Percentiles rank a stretch among this genome's conserved stretches.
These are phyloP conservation scores for Penstemon davidsonii DNA, from an alignment of 257 asterid genomes.

Conservation along the genomic window DNA sequence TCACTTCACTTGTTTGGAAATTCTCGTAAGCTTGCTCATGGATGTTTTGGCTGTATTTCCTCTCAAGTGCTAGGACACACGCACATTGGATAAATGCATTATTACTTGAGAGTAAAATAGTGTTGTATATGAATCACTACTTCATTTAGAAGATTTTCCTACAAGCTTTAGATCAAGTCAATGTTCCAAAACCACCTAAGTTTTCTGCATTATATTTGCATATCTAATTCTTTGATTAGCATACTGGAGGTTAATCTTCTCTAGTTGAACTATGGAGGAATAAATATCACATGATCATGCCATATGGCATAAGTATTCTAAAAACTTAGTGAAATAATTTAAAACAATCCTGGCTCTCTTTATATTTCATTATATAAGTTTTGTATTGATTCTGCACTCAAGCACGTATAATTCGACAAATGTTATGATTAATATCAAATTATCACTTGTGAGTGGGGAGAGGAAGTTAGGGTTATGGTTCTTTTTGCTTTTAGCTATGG, in stretches of 20 bases:
- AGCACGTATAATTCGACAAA: background rate
- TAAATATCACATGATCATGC: background rate
- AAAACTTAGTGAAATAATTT: background rate
- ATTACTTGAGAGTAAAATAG: background rate
- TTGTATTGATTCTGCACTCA: background rate
- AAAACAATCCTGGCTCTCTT: background rate
- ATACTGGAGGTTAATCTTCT: background rate
- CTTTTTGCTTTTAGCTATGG: too few species aligned
- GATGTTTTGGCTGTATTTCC: background rate
- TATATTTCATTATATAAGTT: background rate
- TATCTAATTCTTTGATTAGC: background rate
- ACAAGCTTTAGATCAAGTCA: background rate
- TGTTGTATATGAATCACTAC: background rate
- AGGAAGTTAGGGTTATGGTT: too few species aligned
- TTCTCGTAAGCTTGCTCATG: constrained; percentile 19
- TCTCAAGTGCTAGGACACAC: background rate
- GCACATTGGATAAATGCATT: background rate
- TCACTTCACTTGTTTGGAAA: constrained; percentile 15
- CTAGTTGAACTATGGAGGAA: background rate
- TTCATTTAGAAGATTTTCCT: background rate
- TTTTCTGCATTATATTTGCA: background rate
- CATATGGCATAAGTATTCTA: background rate
- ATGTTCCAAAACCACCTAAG: background rate
- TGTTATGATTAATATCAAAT: too few species aligned
- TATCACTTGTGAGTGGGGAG: too few species aligned